Conservation (phyloP, 345 rosid genomes). For the Salix arbutifolia region DNA sequence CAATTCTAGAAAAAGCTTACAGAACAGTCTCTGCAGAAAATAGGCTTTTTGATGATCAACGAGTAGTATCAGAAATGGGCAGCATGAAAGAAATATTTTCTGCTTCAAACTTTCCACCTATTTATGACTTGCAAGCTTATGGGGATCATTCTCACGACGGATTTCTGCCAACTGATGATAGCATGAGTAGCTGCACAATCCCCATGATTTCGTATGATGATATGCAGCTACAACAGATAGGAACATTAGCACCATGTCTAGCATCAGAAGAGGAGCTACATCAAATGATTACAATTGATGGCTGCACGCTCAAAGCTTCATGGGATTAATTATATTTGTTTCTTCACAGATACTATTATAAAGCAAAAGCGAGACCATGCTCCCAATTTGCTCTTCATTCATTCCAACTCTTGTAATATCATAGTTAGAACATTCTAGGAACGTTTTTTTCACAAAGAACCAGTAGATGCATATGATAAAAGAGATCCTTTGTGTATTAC, state of each 20-base stretch:
- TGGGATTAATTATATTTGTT: not conserved
- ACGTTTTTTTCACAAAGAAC: not conserved
- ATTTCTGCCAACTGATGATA: not conserved
- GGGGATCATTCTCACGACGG: not conserved
- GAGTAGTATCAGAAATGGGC: not conserved
- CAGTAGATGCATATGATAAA: not conserved
- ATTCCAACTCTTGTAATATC: not conserved
- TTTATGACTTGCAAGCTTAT: not conserved
- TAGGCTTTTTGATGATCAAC: not conserved
- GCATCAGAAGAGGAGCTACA: not conserved
- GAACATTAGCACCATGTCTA: not conserved
- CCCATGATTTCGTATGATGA: not conserved
- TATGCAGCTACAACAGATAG: not conserved
- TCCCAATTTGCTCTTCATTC: not conserved
- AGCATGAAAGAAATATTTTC: not conserved
- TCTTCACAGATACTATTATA: too few species aligned
- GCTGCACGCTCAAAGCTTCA: not conserved
- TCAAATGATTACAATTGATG: not conserved
- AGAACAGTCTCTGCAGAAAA: slow-evolving; percentile 10
- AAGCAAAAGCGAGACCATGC: not conserved
- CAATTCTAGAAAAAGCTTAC: slow-evolving; percentile 34
- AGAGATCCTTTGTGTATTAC: not conserved
- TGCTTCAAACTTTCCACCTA: not conserved
- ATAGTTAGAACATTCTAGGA: not conserved
- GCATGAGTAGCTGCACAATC: not conserved